Base-by-base conservation (phyloP, 208 protist species). In the Herpetomonas samuelpessoai region DNA sequence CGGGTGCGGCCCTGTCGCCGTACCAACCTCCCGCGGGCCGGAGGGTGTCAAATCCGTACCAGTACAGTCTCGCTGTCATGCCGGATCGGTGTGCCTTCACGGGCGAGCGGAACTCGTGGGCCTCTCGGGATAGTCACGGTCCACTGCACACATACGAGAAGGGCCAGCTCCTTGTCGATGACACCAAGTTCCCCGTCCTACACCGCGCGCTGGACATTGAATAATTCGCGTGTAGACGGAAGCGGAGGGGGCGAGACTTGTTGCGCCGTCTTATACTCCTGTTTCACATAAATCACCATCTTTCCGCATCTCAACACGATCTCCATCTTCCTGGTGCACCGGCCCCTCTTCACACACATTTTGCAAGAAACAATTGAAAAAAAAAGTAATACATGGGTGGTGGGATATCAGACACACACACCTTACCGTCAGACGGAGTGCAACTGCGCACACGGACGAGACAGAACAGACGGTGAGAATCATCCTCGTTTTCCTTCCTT, bases 201-300 rank as follows among this genome's bases (percentile, higher is more conserved):
- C 75, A 95, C 68, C 62, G 75, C 27, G 88, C 80, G 16, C 70
- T 95, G 21, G 88, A 95, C 58, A 79, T 95, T 41, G 84, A 91
- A 53, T 93, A 74, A 57, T 41, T 9, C 47, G n/a, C 47, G 47
- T 18, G 16, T 52, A 12, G 10, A 21, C 47, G 9, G 47, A 25
- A 21, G 21, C 9, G 9, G 19, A 27, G 10, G 47, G 14, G 14
- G 21, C 9, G n/a, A 18, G 47, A 52, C 14, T 21, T 18, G 14
- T 10, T 27, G 47, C n/a, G n/a, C n/a, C n/a, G n/a, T n/a, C 47
- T n/a, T n/a, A n/a, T n/a, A n/a, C n/a, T n/a, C n/a, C n/a, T n/a
- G n/a, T n/a, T n/a, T n/a, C n/a, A n/a, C n/a, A n/a, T n/a, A n/a
- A n/a, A n/a, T n/a, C n/a, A n/a, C n/a, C n/a, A n/a, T n/a, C n/a